Base-by-base conservation (phyloP, 2,329 filamentous ascomycete genomes). In the Botryotinia narcissicola region DNA sequence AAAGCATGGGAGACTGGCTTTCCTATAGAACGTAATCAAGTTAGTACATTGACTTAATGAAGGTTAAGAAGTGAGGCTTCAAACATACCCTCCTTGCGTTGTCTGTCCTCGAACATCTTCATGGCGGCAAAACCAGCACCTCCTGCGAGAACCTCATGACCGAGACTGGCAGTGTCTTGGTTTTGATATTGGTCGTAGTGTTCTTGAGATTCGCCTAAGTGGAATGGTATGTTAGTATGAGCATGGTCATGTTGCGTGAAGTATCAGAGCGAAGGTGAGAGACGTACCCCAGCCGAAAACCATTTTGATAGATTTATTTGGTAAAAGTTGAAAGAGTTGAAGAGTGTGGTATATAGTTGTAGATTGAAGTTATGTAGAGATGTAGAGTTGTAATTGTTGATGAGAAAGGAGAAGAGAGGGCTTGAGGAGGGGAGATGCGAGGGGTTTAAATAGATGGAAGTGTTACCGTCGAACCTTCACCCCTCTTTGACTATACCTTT, bases 61-160 rank as follows among this genome's bases (percentile, higher is more conserved):
- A 48, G 42, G 12, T 29, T 22, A 20, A 62, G 20, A 3, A 25
- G 25, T 1, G 5, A 44, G 16, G 29, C 12, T 18, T 37, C 3
- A 68, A 32, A 79, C 84, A 40, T 84, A 90, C 90, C 92, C 81
- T 93, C 86, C 73, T 84, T 85, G 79, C 91, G 90, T 84, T 94
- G 91, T 79, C 88, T 86, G 82, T 94, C 90, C 84, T 95, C 92
- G 79, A 90, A 95, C 35, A 90, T 85, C 86, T 94, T 94, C 88
- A 95, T 92, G 79, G 90, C 93, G 76, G 89, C 91, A 81, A 95
- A 95, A 75, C 91, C 89, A 73, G 92, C 93, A 73, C 90, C 93
- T 75, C 92, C 92, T 76, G 90, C 92, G 73, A 95, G 81, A 66
- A 93, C 80, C 84, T 96, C 92, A 83, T 95, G 93, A 78, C 88